Evolutionary conservation across 768 basidiomycete genomes (phyloP), one percentile per base, ranked within the genome.

Genomic region (Tylopilus plumbeoviolaceoides): DNA sequence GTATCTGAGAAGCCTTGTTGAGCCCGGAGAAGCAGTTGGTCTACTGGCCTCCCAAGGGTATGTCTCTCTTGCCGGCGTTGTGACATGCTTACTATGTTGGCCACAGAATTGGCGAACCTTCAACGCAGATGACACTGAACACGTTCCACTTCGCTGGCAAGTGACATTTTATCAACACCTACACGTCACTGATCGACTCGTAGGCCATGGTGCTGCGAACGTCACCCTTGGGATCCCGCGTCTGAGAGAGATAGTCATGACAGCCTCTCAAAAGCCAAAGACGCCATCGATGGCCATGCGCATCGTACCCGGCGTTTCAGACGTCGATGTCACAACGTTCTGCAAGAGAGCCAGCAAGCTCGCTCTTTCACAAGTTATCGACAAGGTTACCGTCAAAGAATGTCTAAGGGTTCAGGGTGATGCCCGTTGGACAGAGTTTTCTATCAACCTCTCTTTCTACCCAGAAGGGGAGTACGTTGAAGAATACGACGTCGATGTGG

Each of bases 101-200:
- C 44, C 48, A 8, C 54, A 98, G 97, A 73, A 83, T 99, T 40
- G 97, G 97, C 47, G 97, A 99, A 70, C 97, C 97, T 5, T 99
- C 97, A 15, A 99, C 97, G 0, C 97, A 99, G 69, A 99, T 99
- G 97, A 99, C 97, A 9, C 74, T 99, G 57, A 99, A 99, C 68
- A 99, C 97, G 12, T 99, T 99, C 83, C 97, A 99, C 75, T 95
- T 99, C 64, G 97, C 97, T 60, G 95, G 93, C 85, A 69, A 63
- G 80, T 64, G 35, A 44, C 36, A 27, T 33, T 21, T 11, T 4
- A 14, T 51, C n/a, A 43, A 33, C 12, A 33, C 33, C n/a, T 23
- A 5, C 12, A 4, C 17, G 25, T 58, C 12, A 11, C 54, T 55
- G 35, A 62, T 42, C 36, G 40, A 41, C 44, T 48, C n/a, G 36